Evolutionary conservation across 1,139 yeast species (phyloP).

Genomic region (Komagataea norvegica): DNA sequence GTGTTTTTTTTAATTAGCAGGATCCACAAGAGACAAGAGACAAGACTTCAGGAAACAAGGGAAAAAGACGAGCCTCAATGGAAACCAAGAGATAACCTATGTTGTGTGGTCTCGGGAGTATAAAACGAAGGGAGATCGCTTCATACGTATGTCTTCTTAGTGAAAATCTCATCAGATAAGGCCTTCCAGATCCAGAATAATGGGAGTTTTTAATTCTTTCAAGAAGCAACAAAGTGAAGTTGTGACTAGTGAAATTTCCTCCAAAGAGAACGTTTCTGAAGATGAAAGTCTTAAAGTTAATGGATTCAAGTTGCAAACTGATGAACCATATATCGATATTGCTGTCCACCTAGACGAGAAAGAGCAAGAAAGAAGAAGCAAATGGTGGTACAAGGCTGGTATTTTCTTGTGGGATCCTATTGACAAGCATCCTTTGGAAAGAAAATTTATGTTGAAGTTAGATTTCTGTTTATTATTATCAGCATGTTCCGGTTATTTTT

Average conservation of each 20-base stretch:
- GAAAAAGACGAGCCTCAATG: too few species aligned
- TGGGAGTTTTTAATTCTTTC: neutral
- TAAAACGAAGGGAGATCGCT: too few species aligned
- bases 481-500: conserved; percentile 41
- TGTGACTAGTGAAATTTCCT: neutral
- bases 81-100: too few species aligned
- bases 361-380: conserved; percentile 17
- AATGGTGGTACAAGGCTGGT: conserved; percentile 21
- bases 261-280: neutral
- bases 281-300: conserved; percentile 7
- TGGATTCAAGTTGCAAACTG: conserved; percentile 7
- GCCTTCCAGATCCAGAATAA: too few species aligned
- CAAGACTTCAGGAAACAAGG: too few species aligned
- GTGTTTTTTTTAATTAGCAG: too few species aligned
- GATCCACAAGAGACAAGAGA: too few species aligned
- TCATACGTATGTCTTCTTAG: too few species aligned
- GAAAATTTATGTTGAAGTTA: conserved; percentile 37
- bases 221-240: neutral
- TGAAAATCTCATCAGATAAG: too few species aligned
- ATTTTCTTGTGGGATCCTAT: conserved; percentile 35
- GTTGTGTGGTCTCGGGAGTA: too few species aligned
- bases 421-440: conserved; percentile 44
- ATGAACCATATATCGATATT: conserved; percentile 19
- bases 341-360: conserved; percentile 12
- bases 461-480: conserved; percentile 43